Evolutionary conservation across 306 rosid species (phyloP).

Genomic region (Elaeagnus macrophylla): DNA sequence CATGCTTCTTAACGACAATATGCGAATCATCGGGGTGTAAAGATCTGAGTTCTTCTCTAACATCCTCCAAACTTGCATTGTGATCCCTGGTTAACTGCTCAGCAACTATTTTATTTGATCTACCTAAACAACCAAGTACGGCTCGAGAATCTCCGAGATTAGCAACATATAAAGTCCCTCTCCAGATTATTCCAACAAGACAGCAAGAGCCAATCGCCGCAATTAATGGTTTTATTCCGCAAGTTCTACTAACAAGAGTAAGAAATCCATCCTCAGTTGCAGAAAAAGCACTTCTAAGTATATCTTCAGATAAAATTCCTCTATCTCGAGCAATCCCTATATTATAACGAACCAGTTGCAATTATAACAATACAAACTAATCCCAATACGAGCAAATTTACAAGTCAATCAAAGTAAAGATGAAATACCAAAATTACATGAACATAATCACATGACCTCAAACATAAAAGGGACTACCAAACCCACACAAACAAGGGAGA

Average conservation of each 20-base stretch:
- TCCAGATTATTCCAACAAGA: slow-evolving; percentile 74
- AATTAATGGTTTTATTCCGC: slow-evolving; percentile 61
- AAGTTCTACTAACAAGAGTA: slow-evolving; percentile 63
- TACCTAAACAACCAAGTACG: slow-evolving; percentile 59
- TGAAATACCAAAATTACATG: no score
- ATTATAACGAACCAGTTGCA: slow-evolving; percentile 10
- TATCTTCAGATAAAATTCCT: slow-evolving; percentile 55
- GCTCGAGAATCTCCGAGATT: slow-evolving; percentile 87
- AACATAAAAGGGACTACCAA: no score
- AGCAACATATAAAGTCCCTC: slow-evolving; percentile 58
- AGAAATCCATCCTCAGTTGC: slow-evolving; percentile 86
- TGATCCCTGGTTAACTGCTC: slow-evolving; percentile 79
- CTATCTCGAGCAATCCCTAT: slow-evolving; percentile 63
- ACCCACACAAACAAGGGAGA: no score
- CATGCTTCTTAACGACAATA: slow-evolving; percentile 67
- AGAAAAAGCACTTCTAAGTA: slow-evolving; percentile 56
- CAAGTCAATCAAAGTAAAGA: no score
- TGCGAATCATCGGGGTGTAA: slow-evolving; percentile 80
- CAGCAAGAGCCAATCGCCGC: slow-evolving; percentile 89
- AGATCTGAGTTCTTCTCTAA: slow-evolving; percentile 64
- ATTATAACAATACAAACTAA: slow-evolving; percentile 9
- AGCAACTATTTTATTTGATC: slow-evolving; percentile 61
- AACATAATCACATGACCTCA: no score
- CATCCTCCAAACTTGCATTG: slow-evolving; percentile 69
- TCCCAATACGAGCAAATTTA: no score